Evolutionary conservation across 768 basidiomycete genomes (phyloP), one percentile per base, ranked within the genome.

Genomic region (Boletus sp.): DNA sequence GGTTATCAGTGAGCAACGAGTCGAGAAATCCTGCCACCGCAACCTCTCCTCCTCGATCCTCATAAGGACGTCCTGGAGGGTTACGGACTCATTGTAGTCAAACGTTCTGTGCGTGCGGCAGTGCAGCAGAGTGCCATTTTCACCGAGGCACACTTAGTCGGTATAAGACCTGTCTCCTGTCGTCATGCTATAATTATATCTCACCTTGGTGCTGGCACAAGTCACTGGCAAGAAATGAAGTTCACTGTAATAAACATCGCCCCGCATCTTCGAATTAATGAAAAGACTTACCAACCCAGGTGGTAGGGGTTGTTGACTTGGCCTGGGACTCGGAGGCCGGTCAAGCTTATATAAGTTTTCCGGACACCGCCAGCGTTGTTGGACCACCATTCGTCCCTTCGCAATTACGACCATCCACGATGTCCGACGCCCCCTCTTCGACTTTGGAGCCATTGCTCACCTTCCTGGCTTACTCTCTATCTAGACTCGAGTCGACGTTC

Each of bases 401-500:
- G n/a, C n/a, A n/a, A n/a, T n/a, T n/a, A 50, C 46, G 33, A 63
- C 63, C 30, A 13, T 30, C 54, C 43, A 60, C 64, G 43, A 77
- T 78, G 76, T 69, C 71, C 58, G 66, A 66, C 65, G 57, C 71
- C 34, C 51, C 55, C 46, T 64, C 44, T 40, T 71, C 74, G 29
- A 64, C 70, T 14, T 57, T 81, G 27, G 77, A 80, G 57, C 79
- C 81, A 13, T 55, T 93, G 32, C 81, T 93, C 64, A 70, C 81
- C 4, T 79, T 91, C 59, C 72, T 95, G 41, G 79, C 87, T 3
- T 77, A 80, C 43, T 77, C 83, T 0, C 73, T 90, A 38, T 72
- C 79, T 4, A 81, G 79, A 2, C 62, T 84, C 4, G 84, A 90
- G 70, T 74, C 77, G 15, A 78, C 80, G 0, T 93, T 94, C 71